These are phyloP conservation scores for Eutrema japonicum DNA, from an alignment of 345 rosid genomes.

Conservation along the genomic window DNA sequence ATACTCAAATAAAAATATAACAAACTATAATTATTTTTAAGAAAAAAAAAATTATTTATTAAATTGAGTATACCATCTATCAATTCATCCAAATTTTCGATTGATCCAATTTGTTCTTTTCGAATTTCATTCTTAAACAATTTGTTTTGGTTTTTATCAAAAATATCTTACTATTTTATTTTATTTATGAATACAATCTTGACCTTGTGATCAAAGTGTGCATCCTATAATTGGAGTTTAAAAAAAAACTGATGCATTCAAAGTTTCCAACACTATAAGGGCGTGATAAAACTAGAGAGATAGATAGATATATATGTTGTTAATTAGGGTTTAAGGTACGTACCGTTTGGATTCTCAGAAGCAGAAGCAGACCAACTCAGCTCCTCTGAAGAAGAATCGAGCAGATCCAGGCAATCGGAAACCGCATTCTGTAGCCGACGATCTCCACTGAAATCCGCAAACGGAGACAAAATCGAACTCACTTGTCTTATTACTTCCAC, in stretches of 20 bases:
- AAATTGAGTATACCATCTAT: no score
- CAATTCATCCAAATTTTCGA: not conserved
- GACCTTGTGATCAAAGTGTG: not conserved
- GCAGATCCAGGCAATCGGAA: slow-evolving; percentile 68
- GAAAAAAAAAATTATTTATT: no score
- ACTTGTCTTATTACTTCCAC: slow-evolving; percentile 50
- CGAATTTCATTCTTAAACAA: not conserved
- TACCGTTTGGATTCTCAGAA: slow-evolving; percentile 66
- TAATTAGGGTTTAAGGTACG: not conserved
- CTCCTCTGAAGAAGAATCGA: slow-evolving; percentile 64
- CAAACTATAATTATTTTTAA: no score
- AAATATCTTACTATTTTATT: no score
- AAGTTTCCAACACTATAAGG: not conserved
- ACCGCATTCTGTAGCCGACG: slow-evolving; percentile 56
- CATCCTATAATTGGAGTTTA: not conserved
- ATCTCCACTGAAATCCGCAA: slow-evolving; percentile 53
- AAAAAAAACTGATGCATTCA: not conserved
- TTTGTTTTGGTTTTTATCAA: not conserved
- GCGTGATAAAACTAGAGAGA: not conserved
- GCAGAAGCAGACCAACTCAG: slow-evolving; percentile 71
- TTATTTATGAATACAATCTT: not conserved
- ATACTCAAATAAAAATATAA: no score
- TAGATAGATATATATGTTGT: not conserved
- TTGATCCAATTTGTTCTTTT: not conserved
- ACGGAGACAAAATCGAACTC: slow-evolving; percentile 47